Evolutionary conservation across 1,139 yeast genomes (phyloP), one percentile per base, ranked within the genome.

Genomic region (Diutina ranongensis): DNA sequence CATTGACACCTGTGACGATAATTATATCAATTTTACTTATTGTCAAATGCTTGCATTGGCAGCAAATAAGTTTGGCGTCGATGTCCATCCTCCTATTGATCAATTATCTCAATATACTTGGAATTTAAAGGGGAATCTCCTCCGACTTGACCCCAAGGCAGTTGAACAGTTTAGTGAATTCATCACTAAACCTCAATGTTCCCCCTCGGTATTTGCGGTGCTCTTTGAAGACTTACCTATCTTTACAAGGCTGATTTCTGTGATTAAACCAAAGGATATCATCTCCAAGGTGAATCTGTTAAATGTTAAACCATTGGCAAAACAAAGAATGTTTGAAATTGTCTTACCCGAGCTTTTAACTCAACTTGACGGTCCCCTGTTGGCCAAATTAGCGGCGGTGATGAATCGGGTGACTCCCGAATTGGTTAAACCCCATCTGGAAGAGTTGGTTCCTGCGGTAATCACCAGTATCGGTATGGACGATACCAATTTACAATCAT

Each of bases 241-340:
- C 3, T 75, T 82, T 51, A 64, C 70, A 45, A 78, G 75, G 54
- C 54, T 57, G 36, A 16, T 38, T n/a, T 21, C 32, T 13, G 9
- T 27, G 20, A 49, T 57, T 48, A 54, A 58, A 33, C 53, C 57
- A 40, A 56, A 58, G 34, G 42, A 38, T 25, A 52, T 71, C 40
- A 78, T 76, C 35, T 68, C 75, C 2, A 70, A 71, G 38, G 76
- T 75, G 16, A 60, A 71, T 51, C 77, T 78, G 50, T 68, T 82
- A 48, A 75, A 80, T 49, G 75, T 83, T 22, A 73, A 83, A 48
- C 60, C 75, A 41, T 67, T 92, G 28, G 84, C 83, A 67, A 87
- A 86, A 58, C 97, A 92, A 57, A 79, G 80, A 51, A 68, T 84
- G 20, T 86, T 86, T 60, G 76, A 76, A 48, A 64, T 68, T 9